These are phyloP conservation scores for Tricholoma furcatifolium DNA, from an alignment of 768 basidiomycete species.

Conservation along the genomic window DNA sequence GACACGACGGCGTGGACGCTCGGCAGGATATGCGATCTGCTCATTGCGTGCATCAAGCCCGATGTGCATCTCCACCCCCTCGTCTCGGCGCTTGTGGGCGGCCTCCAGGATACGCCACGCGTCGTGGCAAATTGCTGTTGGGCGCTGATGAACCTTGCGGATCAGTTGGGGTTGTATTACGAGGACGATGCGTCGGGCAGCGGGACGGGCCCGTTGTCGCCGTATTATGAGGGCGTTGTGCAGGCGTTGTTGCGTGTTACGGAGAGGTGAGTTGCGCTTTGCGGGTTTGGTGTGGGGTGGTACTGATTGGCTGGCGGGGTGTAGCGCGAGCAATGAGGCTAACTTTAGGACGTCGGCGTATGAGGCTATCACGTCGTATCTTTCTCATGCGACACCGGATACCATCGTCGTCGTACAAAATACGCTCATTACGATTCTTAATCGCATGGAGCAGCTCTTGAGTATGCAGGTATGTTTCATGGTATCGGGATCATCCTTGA, in stretches of 20 bases:
- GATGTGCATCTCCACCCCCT: constrained; percentile 86
- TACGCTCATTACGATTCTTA: constrained; percentile 78
- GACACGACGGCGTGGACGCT: constrained; percentile 99
- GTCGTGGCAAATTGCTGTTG: constrained; percentile 95
- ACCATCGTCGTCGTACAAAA: constrained; percentile 79
- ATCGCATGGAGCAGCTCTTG: constrained; percentile 87
- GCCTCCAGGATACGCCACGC: constrained; percentile 76
- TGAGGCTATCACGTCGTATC: constrained; percentile 88
- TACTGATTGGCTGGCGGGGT: constrained; percentile 12
- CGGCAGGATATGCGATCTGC: constrained; percentile 89
- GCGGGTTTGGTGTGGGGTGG: neutral
- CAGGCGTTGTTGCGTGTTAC: constrained; percentile 82
- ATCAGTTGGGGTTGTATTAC: constrained; percentile 73
- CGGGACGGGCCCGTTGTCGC: constrained; percentile 65
- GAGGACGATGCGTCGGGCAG: constrained; percentile 60
- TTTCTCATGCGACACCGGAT: constrained; percentile 78
- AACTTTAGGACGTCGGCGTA: constrained; percentile 96
- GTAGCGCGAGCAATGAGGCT: constrained; percentile 78
- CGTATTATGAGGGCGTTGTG: constrained; percentile 87
- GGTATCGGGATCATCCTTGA: neutral
- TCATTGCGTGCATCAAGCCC: constrained; percentile 83
- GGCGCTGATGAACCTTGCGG: constrained; percentile 93
- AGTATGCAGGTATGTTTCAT: constrained; percentile 66
- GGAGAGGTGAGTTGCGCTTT: constrained; percentile 55
- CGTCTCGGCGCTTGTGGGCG: constrained; percentile 78